These are phyloP conservation scores for Aspergillus unguis DNA, from an alignment of 2,329 filamentous ascomycete species.

Conservation along the genomic window DNA sequence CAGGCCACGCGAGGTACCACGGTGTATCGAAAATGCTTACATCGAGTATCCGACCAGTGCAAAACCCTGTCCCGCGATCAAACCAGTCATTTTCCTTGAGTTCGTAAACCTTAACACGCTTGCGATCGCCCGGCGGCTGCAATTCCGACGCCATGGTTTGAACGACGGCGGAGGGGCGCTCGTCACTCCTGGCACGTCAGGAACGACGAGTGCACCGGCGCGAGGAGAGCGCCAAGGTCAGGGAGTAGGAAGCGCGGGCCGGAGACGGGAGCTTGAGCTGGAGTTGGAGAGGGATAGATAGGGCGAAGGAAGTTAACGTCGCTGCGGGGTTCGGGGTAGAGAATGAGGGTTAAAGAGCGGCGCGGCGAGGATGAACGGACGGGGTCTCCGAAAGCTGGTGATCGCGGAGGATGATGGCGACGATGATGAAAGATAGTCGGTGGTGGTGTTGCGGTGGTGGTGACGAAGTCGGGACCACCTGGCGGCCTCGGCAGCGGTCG, in stretches of 20 bases:
- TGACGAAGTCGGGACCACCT: conserved; percentile 29
- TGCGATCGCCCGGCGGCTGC: conserved; percentile 49
- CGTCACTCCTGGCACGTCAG: conserved; percentile 39
- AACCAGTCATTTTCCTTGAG: conserved; percentile 99
- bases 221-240: conserved; percentile 28
- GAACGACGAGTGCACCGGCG: conserved; percentile 34
- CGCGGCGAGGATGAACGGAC: conserved; percentile 5
- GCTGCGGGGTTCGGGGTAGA: conserved; percentile 22
- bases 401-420: conserved; percentile 14
- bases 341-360: conserved; percentile 21
- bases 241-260: conserved; percentile 15
- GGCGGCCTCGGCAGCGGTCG: conserved; percentile 28
- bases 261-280: conserved; percentile 11
- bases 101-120: conserved; percentile 96
- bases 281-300: conserved; percentile 3
- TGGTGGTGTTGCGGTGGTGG: conserved; percentile 17
- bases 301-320: neutral
- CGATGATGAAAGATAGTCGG: conserved; percentile 20
- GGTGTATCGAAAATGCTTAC: conserved; percentile 50
- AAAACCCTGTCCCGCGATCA: conserved; percentile 94
- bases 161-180: conserved; percentile 32
- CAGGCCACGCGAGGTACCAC: conserved; percentile 13
- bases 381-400: conserved; percentile 1
- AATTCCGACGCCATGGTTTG: conserved; percentile 48
- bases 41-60: conserved; percentile 70